These are phyloP conservation scores for Stentor coeruleus DNA, from an alignment of 73 alveolate species.

Conservation along the genomic window DNA sequence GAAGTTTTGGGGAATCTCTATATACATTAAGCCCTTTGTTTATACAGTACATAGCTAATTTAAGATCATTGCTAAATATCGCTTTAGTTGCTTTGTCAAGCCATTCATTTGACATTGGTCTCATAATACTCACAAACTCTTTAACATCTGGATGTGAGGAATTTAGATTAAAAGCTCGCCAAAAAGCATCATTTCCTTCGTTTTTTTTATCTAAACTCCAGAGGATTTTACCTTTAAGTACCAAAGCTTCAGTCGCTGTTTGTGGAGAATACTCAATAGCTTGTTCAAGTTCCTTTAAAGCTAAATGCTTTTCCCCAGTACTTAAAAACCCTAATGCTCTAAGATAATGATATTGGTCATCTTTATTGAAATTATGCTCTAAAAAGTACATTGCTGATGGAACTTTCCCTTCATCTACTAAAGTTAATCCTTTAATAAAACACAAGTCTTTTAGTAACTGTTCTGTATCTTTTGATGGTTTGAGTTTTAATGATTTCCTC, in stretches of 20 bases:
- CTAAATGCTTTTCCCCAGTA: slow-evolving; percentile 58
- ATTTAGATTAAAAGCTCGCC: slow-evolving; percentile 61
- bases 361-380: slow-evolving; percentile 47
- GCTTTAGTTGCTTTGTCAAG: slow-evolving; percentile 54
- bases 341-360: slow-evolving; percentile 34
- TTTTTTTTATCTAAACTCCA: slow-evolving; percentile 59
- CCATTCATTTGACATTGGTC: slow-evolving; percentile 65
- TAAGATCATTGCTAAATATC: slow-evolving; percentile 45
- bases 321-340: slow-evolving; percentile 63
- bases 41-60: slow-evolving; percentile 51
- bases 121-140: slow-evolving; percentile 64
- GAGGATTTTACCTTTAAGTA: slow-evolving; percentile 60
- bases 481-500: slow-evolving; percentile 47
- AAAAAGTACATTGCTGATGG: slow-evolving; percentile 61
- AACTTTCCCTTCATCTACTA: slow-evolving; percentile 69
- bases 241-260: slow-evolving; percentile 55
- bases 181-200: slow-evolving; percentile 68
- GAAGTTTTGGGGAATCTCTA: slow-evolving; percentile 53
- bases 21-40: slow-evolving; percentile 57
- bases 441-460: slow-evolving; percentile 43
- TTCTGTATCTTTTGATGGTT: slow-evolving; percentile 48
- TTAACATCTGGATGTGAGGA: slow-evolving; percentile 67
- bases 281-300: slow-evolving; percentile 54
- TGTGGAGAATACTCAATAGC: slow-evolving; percentile 59
- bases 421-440: slow-evolving; percentile 55